A percentile compares a stretch with the other conserved stretches of the same genome.
These are phyloP conservation scores for Kwoniella pini DNA, from an alignment of 768 basidiomycete species.

Conservation along the genomic window DNA sequence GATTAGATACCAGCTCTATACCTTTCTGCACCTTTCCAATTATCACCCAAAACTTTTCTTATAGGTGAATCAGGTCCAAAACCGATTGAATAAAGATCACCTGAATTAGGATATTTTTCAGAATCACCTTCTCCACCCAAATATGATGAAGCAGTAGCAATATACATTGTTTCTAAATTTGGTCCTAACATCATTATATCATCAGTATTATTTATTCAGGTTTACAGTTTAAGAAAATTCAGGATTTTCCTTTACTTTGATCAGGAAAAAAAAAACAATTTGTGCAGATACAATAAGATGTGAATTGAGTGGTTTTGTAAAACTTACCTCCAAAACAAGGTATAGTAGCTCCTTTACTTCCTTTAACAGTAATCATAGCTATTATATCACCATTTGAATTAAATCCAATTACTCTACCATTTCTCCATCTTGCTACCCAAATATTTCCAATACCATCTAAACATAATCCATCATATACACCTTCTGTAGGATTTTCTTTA, in stretches of 20 bases:
- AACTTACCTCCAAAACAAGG: conserved; percentile 45
- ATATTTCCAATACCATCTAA: conserved; percentile 46
- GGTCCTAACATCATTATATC: conserved; percentile 3
- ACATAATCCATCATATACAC: conserved; percentile 48
- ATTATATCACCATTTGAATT: conserved; percentile 40
- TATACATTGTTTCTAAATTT: conserved; percentile 45
- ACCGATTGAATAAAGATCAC: conserved; percentile 39
- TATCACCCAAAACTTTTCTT: conserved; percentile 31
- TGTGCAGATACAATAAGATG: no score
- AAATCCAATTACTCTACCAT: conserved; percentile 43
- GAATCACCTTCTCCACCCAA: conserved; percentile 27
- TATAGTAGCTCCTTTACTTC: conserved; percentile 36
- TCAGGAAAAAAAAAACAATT: no score
- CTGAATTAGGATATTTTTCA: conserved; percentile 30
- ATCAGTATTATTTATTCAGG: no score
- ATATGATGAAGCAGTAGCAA: conserved; percentile 32
- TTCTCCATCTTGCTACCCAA: conserved; percentile 50
- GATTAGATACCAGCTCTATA: conserved; percentile 11
- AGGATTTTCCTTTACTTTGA: no score
- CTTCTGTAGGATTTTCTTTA: conserved; percentile 18
- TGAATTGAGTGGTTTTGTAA: no score
- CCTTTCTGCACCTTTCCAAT: conserved; percentile 44
- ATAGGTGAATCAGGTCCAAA: conserved; percentile 30
- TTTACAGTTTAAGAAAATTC: no score
- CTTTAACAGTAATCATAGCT: conserved; percentile 22